These are phyloP conservation scores for Wickerhamiella kurtzmanii DNA, from an alignment of 805 yeast genomes.

Conservation along the genomic window DNA sequence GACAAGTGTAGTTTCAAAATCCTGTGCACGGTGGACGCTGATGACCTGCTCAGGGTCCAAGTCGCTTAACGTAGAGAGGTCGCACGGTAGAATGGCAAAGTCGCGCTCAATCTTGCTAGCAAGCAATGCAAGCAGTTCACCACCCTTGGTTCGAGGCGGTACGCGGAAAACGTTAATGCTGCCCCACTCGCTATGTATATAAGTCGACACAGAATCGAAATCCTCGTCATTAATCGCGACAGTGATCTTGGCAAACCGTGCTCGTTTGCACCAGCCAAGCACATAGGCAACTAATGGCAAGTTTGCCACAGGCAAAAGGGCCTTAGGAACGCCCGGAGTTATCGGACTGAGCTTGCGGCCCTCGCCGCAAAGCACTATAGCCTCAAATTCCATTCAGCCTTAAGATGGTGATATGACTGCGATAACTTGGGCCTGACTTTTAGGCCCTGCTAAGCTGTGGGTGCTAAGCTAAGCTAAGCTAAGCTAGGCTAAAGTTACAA, in stretches of 20 bases:
- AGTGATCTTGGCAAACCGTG: constrained; percentile 51
- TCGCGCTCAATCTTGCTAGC: constrained; percentile 27
- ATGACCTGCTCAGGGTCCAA: constrained; percentile 79
- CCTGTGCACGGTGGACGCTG: constrained; percentile 67
- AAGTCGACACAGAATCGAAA: constrained; percentile 24
- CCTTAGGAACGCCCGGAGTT: constrained; percentile 59
- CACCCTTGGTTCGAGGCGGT: constrained; percentile 11
- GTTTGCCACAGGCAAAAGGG: constrained; percentile 80
- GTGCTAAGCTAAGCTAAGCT: too few species aligned
- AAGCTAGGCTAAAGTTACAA: too few species aligned
- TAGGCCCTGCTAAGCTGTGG: too few species aligned
- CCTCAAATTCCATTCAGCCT: constrained; percentile 72
- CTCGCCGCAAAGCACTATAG: constrained; percentile 76
- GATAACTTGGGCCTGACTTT: too few species aligned
- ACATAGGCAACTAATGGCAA: constrained; percentile 78
- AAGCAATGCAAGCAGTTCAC: constrained; percentile 14
- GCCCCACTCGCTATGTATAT: constrained; percentile 5
- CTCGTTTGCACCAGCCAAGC: constrained; percentile 84
- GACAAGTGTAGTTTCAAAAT: constrained; percentile 47
- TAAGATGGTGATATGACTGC: background rate
- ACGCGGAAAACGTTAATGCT: constrained; percentile 5
- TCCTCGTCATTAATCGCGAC: constrained; percentile 44
- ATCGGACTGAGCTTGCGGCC: constrained; percentile 67
- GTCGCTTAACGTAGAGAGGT: constrained; percentile 60
- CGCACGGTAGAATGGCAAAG: constrained; percentile 85